Evolutionary conservation across 2,329 filamentous ascomycete genomes (phyloP), one percentile per base, ranked within the genome.

Genomic region (Sphaerulina populicola): DNA sequence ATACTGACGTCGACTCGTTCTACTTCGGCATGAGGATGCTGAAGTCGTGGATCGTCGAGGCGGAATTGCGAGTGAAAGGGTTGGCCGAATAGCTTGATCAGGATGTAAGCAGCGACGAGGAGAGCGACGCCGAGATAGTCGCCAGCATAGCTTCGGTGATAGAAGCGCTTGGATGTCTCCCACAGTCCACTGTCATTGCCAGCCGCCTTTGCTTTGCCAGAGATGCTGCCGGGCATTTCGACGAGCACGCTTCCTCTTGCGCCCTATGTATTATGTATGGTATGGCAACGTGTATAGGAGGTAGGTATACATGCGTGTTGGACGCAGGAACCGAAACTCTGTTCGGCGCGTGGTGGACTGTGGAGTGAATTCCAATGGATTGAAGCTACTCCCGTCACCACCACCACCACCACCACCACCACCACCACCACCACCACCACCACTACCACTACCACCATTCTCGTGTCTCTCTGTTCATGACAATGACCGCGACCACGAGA

Each of bases 41-140:
- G 83, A 53, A 97, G 88, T 44, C 81, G 75, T 21, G 86, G 77
- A 66, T 97, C 88, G 66, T 89, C 86, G 56, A 97, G 79, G 57
- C 81, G 86, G 72, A 98, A 97, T 81, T 96, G 86, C 71, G 88
- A 88, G 68, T 97, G 89, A 67, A 97, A 97, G 0, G 93, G 93
- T 54, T 84, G 82, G 61, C 87, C 77, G 61, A 86, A 72, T 39
- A 88, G 75, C 78, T 87, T 64, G 7, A 58, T 40, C 31, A 82
- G 62, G 14, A 85, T 69, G 69, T 87, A 93, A 46, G 77, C 79
- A 4, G 75, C 72, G 6, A 88, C 64, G n/a, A 97, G 74, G 36
- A 86, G 68, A 1, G 75, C 72, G 56, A 97, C 79, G 33, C 88
- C 88, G 29, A 94, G 70, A 70, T 94, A 96, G 68, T 98, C 93